Evolutionary conservation across 2,329 filamentous ascomycete genomes (phyloP), one percentile per base, ranked within the genome.

Genomic region (Aspergillus vadensis): DNA sequence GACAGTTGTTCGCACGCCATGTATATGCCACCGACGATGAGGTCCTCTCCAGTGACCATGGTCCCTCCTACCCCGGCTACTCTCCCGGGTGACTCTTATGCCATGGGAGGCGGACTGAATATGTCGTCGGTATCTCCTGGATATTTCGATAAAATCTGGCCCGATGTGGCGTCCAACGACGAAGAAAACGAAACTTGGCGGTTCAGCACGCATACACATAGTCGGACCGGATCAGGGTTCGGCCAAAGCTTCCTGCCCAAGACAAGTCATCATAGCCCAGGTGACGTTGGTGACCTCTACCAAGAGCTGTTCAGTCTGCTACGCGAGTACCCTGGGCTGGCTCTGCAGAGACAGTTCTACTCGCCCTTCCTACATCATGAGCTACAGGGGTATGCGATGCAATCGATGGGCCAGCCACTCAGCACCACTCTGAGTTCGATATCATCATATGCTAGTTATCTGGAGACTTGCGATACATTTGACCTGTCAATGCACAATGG

Each of bases 341-440:
- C 60, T 10, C 56, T 66, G 9, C 58, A 63, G 12, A 59, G 61
- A 12, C 61, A 66, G 6, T 62, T 59, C 47, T 65, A 55, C 57
- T 66, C 64, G 12, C 63, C 64, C 0, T 66, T 66, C 23, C 38
- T 66, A 5, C 64, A 66, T 43, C 63, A 65, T 21, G 43, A 48
- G 14, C 30, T 63, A 25, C 61, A 66, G 17, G 60, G 61, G 17
- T 62, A 57, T 25, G 61, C 64, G 4, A 43, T 62, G 17, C 60
- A 61, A 14, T 60, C 59, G 1, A 60, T 65, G 63, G 55, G 55
- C 12, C 59, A 63, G 12, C 64, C 64, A 19, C 51, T 65, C 55
- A 63, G 57, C 2, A 57, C 59, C 19, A 59, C 64, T 1, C 36
- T 66, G 23, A 59, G 60, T 1, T 65, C 57, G 21, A 56, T 65